Evolutionary conservation across 2,329 filamentous ascomycete species (phyloP), one percentile per base, ranked within the genome.

Genomic region (Arthrobotrys sinensis): DNA sequence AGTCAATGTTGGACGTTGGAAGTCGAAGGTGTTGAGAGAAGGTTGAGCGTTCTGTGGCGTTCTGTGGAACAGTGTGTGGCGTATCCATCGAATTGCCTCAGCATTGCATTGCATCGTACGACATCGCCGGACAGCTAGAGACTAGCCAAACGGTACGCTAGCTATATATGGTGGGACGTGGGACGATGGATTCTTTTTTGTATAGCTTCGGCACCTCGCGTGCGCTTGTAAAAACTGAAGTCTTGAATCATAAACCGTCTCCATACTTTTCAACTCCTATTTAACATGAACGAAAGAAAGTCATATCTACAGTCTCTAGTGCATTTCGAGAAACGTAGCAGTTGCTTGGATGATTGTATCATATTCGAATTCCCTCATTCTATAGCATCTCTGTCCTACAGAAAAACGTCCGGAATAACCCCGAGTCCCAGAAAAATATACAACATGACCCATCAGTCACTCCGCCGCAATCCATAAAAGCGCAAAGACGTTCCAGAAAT

Each of bases 351-450:
- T 60, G 36, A 48, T 48, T 50, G 60, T 64, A 72, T 72, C 38
- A 73, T 67, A 65, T 67, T 75, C 70, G 63, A 32, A 67, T 67
- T 75, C 63, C 70, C 53, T 75, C 60, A 73, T 65, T 66, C 69
- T 48, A 60, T 55, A n/a, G 43, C 50, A 60, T 63, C 46, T 70
- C 28, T 64, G 48, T 38, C 16, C 36, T 50, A 66, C 24, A 50
- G 50, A 66, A 40, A 73, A 57, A 60, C 46, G 36, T 24, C 55
- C 21, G 50, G 60, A 73, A 68, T 60, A 65, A 50, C 69, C 60
- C 55, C 69, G 50, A 73, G 57, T 43, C 69, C 60, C 48, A 66
- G 28, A 66, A 66, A 72, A 66, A 73, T 73, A 66, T 66, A 73
- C 69, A 73, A 66, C 60, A 63, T 60, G 69, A 73, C 46, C 62